phyloP scores from a whole-genome alignment of 75 land plant species.

The Isoetes taiwanensis region DNA sequence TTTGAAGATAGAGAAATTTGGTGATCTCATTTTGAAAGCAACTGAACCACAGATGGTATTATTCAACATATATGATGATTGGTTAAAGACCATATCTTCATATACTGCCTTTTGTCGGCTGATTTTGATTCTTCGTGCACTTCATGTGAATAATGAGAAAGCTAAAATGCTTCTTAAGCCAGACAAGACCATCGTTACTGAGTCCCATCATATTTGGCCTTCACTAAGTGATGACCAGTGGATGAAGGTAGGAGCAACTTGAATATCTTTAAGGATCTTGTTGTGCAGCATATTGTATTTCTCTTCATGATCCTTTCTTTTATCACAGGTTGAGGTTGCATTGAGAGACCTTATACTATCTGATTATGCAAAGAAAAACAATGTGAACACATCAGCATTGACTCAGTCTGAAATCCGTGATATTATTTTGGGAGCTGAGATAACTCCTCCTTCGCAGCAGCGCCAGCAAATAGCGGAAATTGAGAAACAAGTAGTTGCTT shows the following conservation, averaged over 20 bases:
- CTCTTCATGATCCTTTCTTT: neutral
- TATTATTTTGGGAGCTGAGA: conserved; percentile 98
- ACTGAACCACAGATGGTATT: conserved; percentile 99
- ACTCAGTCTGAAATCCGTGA: conserved; percentile 98
- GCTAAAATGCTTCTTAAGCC: conserved; percentile 98
- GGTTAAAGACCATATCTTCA: conserved; percentile 98
- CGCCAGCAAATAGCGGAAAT: conserved; percentile 99
- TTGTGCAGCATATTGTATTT: neutral
- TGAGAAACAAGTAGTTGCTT: conserved; percentile 80
- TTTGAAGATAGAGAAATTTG: conserved; percentile 99
- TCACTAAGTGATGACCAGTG: conserved; percentile 91
- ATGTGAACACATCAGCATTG: conserved; percentile 95
- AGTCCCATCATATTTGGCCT: conserved; percentile 99
- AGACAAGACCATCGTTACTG: conserved; percentile 87
- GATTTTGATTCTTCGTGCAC: conserved; percentile 83
- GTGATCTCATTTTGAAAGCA: conserved; percentile 90
- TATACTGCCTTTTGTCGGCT: conserved; percentile 96
- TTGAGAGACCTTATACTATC: conserved; percentile 92
- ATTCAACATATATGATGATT: conserved; percentile 98
- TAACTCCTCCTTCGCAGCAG: conserved; percentile 98
- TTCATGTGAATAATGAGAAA: conserved; percentile 99
- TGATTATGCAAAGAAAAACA: conserved; percentile 98
- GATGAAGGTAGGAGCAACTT: conserved; percentile 98
- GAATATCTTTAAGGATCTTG: too few relatives aligned
- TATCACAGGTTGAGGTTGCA: conserved; percentile 86